phyloP scores from a whole-genome alignment of 2,329 filamentous ascomycete species.

The Drechslera avenae region DNA sequence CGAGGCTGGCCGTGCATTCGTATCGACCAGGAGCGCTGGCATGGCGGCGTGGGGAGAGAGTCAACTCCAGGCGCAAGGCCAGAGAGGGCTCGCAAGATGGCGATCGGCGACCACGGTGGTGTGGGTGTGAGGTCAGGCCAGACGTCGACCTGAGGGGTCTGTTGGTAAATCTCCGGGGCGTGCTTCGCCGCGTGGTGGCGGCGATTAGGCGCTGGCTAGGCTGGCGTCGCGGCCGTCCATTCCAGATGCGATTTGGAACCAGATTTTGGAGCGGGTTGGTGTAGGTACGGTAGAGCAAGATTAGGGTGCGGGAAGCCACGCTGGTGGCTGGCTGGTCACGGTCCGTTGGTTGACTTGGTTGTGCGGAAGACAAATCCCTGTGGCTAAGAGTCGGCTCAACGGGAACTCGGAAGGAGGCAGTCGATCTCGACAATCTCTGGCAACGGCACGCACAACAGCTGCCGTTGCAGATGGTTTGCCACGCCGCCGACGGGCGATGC shows the following conservation, averaged over 20 bases:
- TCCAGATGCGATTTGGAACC: constrained; percentile 13
- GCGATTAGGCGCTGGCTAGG: constrained; percentile 16
- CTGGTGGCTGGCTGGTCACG: constrained; percentile 6
- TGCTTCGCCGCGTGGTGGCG: constrained; percentile 19
- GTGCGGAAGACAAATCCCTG: constrained; percentile 9
- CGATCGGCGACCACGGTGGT: constrained; percentile 13
- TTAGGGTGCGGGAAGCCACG: constrained; percentile 3
- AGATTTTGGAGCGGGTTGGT: background rate
- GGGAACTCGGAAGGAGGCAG: background rate
- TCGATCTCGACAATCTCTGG: constrained; percentile 11
- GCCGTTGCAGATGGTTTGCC: background rate
- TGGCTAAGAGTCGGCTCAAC: constrained; percentile 6
- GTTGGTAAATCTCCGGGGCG: constrained; percentile 14
- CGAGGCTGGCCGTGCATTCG: constrained; percentile 30
- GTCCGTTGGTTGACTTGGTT: constrained; percentile 1
- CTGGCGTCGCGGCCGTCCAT: constrained; percentile 14
- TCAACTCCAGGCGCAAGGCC: constrained; percentile 25
- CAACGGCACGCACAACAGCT: background rate
- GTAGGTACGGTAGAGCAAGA: constrained; percentile 8
- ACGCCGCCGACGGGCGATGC: too few relatives aligned
- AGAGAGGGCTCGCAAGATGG: constrained; percentile 20
- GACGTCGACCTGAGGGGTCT: constrained; percentile 11
- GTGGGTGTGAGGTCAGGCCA: constrained; percentile 14
- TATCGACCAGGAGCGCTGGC: constrained; percentile 46
- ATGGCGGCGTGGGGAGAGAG: constrained; percentile 39